phyloP scores from a whole-genome alignment of 2,329 filamentous ascomycete species.

The Lasiodiplodia sp. region DNA sequence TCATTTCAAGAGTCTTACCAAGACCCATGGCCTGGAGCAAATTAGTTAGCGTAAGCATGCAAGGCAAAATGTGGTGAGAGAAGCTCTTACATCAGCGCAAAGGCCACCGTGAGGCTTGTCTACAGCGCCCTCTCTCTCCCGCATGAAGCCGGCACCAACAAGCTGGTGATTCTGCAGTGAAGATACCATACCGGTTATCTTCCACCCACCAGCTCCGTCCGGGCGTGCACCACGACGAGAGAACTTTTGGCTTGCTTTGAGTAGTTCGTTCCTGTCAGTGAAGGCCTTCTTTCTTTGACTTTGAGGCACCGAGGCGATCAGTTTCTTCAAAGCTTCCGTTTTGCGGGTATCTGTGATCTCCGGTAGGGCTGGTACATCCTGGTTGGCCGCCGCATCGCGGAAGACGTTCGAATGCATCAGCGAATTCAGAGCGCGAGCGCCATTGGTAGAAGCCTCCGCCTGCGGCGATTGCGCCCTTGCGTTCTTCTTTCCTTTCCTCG shows the following conservation, averaged over 20 bases:
- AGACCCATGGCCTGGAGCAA: conserved; percentile 28
- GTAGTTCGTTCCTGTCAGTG: conserved; percentile 47
- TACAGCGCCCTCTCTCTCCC: conserved; percentile 54
- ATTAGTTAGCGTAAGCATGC: neutral
- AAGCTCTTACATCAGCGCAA: conserved; percentile 43
- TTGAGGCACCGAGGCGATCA: conserved; percentile 49
- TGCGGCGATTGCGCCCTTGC: neutral
- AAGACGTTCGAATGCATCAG: conserved; percentile 45
- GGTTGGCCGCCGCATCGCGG: conserved; percentile 38
- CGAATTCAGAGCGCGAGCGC: conserved; percentile 29
- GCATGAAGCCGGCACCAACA: conserved; percentile 62
- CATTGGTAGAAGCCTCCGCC: neutral
- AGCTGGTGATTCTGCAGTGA: conserved; percentile 60
- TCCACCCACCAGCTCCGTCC: conserved; percentile 49
- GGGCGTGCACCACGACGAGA: conserved; percentile 46
- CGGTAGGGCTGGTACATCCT: conserved; percentile 38
- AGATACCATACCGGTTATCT: conserved; percentile 57
- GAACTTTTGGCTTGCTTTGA: conserved; percentile 52
- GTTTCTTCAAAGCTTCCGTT: conserved; percentile 46
- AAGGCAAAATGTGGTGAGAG: neutral
- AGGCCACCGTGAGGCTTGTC: conserved; percentile 50
- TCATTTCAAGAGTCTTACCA: conserved; percentile 35
- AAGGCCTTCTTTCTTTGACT: conserved; percentile 43
- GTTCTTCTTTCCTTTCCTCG: conserved; percentile 25
- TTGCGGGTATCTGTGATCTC: conserved; percentile 38